A percentile compares a stretch with the other conserved stretches of the same genome.
These are phyloP conservation scores for Celoporthe dispersa DNA, from an alignment of 2,329 filamentous ascomycete species.

Conservation along the genomic window DNA sequence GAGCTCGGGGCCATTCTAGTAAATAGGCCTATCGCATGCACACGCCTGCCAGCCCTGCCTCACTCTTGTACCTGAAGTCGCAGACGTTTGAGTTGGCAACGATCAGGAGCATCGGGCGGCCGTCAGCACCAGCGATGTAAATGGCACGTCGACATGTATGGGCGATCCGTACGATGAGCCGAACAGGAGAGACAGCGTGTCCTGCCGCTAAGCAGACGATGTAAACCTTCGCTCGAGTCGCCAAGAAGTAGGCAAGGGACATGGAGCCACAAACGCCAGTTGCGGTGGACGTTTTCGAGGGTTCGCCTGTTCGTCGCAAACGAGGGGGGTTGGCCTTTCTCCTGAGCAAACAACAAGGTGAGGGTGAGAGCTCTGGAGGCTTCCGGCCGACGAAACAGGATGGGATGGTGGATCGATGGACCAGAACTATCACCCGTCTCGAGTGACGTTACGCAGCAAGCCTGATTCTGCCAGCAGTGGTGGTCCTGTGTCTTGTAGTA, in stretches of 20 bases:
- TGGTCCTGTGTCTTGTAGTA: background rate
- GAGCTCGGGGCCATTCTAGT: constrained; percentile 28
- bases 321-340: constrained; percentile 7
- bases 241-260: constrained; percentile 5
- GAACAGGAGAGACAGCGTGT: background rate
- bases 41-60: constrained; percentile 4
- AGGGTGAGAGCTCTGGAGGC: constrained; percentile 9
- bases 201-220: background rate
- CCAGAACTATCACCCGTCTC: constrained; percentile 20
- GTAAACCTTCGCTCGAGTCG: constrained; percentile 13
- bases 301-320: constrained; percentile 15
- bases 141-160: constrained; percentile 25
- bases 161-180: background rate
- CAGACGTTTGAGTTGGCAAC: constrained; percentile 21
- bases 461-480: constrained; percentile 14
- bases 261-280: constrained; percentile 19
- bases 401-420: constrained; percentile 16
- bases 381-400: constrained; percentile 13
- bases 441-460: constrained; percentile 29
- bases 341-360: constrained; percentile 22
- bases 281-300: constrained; percentile 16
- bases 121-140: constrained; percentile 27
- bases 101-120: constrained; percentile 25
- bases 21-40: constrained; percentile 25
- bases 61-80: constrained; percentile 10